Percentiles rank a stretch among this genome's conserved stretches.
Conservation (phyloP, 2,329 filamentous ascomycete genomes). For the Botrytis aclada region DNA sequence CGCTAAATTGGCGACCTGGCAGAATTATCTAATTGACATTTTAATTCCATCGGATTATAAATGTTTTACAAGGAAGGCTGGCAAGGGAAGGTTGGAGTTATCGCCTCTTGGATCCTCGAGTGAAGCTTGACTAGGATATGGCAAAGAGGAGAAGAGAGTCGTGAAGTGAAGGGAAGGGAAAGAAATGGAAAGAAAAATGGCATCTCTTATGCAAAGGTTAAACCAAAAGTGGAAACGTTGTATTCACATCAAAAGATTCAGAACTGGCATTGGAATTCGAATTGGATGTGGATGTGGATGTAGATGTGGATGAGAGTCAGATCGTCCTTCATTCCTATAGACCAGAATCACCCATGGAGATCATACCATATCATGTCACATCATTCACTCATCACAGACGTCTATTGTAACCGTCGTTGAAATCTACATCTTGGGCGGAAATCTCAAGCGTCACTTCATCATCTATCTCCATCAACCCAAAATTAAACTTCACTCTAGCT, state of each 20-base stretch:
- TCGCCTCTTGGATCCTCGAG: conserved; percentile 16
- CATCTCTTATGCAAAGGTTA: not conserved
- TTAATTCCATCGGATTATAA: too few species aligned
- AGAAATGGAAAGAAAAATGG: not conserved
- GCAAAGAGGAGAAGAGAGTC: not conserved
- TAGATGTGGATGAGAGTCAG: too few species aligned
- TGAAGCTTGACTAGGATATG: not conserved
- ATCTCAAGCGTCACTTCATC: not conserved
- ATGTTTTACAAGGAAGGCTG: not conserved
- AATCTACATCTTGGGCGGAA: not conserved
- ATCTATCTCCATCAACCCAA: not conserved
- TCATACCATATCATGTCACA: not conserved
- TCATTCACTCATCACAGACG: not conserved
- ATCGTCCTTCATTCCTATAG: not conserved
- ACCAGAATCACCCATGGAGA: not conserved
- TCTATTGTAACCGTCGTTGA: not conserved
- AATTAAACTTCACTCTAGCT: not conserved
- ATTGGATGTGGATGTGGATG: too few species aligned
- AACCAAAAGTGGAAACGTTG: not conserved
- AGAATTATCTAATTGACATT: too few species aligned
- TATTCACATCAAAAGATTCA: too few species aligned
- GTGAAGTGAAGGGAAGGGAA: not conserved
- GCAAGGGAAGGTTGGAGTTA: conserved; percentile 4
- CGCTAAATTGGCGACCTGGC: not conserved
- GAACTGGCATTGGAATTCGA: too few species aligned